Percentiles rank a stretch among this genome's conserved stretches.
phyloP scores from a whole-genome alignment of 2,329 filamentous ascomycete species.

The Botryotinia convoluta region DNA sequence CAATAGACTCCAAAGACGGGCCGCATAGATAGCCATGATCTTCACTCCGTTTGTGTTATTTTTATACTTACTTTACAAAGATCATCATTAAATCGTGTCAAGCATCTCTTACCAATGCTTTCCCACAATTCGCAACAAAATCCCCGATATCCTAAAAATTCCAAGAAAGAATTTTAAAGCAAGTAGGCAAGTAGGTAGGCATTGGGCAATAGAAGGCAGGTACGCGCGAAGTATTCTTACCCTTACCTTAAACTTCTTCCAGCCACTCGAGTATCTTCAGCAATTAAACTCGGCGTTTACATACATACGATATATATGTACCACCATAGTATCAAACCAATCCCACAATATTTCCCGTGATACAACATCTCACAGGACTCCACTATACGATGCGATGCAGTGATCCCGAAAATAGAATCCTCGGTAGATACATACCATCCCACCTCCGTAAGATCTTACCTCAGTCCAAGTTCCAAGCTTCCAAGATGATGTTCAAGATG shows the following conservation, averaged over 20 bases:
- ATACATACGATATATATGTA: constrained; percentile 7
- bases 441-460: background rate
- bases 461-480: background rate
- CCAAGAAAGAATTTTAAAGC: background rate
- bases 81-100: background rate
- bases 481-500: background rate
- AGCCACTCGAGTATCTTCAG: constrained; percentile 5
- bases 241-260: background rate
- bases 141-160: constrained; percentile 7
- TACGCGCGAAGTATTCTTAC: constrained; percentile 11
- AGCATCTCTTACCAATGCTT: constrained; percentile 16
- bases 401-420: constrained; percentile 15
- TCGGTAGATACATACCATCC: constrained; percentile 12
- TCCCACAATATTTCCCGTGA: background rate
- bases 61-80: background rate
- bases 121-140: constrained; percentile 16
- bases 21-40: constrained; percentile 2
- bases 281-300: constrained; percentile 17
- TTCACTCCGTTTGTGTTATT: background rate
- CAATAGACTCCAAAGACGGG: background rate
- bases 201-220: background rate
- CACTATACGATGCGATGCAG: constrained; percentile 9
- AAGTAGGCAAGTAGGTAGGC: background rate
- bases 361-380: background rate
- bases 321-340: background rate